phyloP scores from a whole-genome alignment of 2,329 filamentous ascomycete species.

The Sarocladiaceae sp. region DNA sequence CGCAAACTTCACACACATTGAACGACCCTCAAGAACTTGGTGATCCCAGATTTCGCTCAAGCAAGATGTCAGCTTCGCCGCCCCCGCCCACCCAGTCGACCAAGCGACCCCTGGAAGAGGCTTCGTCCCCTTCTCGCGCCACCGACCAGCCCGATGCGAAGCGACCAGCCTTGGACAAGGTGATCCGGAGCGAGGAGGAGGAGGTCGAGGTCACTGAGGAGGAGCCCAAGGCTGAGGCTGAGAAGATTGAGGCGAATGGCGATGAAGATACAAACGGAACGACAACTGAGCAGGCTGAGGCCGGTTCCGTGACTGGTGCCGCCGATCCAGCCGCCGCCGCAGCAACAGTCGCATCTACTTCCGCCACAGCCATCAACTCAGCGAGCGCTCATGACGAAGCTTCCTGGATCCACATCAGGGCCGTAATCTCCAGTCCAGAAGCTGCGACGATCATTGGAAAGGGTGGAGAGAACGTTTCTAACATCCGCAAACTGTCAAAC shows the following conservation, averaged over 20 bases:
- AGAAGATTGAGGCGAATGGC: slow-evolving; percentile 36
- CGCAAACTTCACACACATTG: slow-evolving; percentile 1
- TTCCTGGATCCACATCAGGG: slow-evolving; percentile 92
- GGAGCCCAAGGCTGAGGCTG: slow-evolving; percentile 13
- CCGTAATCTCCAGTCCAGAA: slow-evolving; percentile 95
- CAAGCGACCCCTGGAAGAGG: slow-evolving; percentile 95
- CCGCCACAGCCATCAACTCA: slow-evolving; percentile 32
- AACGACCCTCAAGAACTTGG: slow-evolving; percentile 9
- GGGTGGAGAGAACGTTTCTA: slow-evolving; percentile 95
- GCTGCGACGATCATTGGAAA: slow-evolving; percentile 98
- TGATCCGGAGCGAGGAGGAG: slow-evolving; percentile 61
- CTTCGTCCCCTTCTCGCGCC: slow-evolving; percentile 85
- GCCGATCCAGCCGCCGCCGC: slow-evolving; percentile 33
- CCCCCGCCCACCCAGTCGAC: slow-evolving; percentile 60
- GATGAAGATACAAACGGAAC: slow-evolving; percentile 29
- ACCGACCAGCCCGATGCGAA: slow-evolving; percentile 96
- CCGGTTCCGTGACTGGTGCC: slow-evolving; percentile 14
- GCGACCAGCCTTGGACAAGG: slow-evolving; percentile 90
- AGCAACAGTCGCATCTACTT: slow-evolving; percentile 30
- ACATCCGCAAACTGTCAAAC: slow-evolving; percentile 89
- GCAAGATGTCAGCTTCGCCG: slow-evolving; percentile 68
- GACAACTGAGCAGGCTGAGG: slow-evolving; percentile 3
- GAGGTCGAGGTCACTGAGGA: slow-evolving; percentile 39
- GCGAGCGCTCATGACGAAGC: slow-evolving; percentile 75
- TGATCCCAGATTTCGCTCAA: slow-evolving; percentile 18